phyloP scores from a whole-genome alignment of 2,329 filamentous ascomycete species.

The Arthrobotrys entomopaga region DNA sequence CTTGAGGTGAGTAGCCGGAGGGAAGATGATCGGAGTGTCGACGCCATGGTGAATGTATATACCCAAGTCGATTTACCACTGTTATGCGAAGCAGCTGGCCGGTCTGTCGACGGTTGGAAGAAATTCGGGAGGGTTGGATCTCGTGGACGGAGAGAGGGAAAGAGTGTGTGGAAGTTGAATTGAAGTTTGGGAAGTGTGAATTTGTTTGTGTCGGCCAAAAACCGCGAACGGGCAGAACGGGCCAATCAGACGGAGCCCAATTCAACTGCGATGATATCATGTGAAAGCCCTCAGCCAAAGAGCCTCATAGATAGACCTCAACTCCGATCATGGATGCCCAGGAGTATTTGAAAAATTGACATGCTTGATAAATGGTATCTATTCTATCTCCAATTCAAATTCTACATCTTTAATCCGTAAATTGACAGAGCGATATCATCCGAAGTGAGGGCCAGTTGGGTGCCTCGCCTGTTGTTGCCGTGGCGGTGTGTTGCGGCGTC shows the following conservation, averaged over 20 bases:
- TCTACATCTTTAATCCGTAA: not conserved
- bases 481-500: slow-evolving; percentile 39
- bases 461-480: slow-evolving; percentile 32
- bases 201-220: slow-evolving; percentile 53
- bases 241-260: slow-evolving; percentile 42
- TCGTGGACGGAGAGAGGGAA: slow-evolving; percentile 17
- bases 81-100: not conserved
- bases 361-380: not conserved
- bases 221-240: slow-evolving; percentile 37
- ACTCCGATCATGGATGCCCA: not conserved
- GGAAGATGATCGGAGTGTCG: slow-evolving; percentile 41
- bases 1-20: slow-evolving; percentile 40
- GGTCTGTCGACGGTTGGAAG: slow-evolving; percentile 7
- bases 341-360: not conserved
- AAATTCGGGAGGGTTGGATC: slow-evolving; percentile 1
- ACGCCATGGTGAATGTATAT: slow-evolving; percentile 34
- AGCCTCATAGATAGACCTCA: not conserved
- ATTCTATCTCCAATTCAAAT: not conserved
- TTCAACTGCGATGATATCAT: slow-evolving; percentile 54
- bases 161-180: slow-evolving; percentile 8
- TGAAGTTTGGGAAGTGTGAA: slow-evolving; percentile 39
- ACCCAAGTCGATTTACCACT: slow-evolving; percentile 1
- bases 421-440: slow-evolving; percentile 4
- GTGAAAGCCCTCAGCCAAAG: slow-evolving; percentile 20
- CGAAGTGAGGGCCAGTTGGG: slow-evolving; percentile 6